These are phyloP conservation scores for Camellia lanceoleosa DNA, from an alignment of 148 eudicot genomes.

Conservation along the genomic window DNA sequence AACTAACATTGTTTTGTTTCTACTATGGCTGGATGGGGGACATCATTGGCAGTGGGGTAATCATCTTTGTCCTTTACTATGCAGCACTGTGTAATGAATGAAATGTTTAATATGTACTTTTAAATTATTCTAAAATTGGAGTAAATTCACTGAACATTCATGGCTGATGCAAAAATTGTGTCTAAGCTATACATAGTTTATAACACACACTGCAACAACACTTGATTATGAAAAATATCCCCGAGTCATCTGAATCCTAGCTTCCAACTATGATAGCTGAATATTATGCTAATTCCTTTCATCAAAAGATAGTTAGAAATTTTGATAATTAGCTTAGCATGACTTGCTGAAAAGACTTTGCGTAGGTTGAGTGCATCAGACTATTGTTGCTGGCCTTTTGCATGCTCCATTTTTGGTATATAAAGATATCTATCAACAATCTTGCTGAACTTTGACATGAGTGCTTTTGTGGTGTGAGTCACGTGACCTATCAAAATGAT, in stretches of 20 bases:
- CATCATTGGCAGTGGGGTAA: conserved; percentile 84
- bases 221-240: background rate
- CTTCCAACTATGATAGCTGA: background rate
- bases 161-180: background rate
- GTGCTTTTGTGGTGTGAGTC: background rate
- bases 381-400: no score
- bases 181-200: background rate
- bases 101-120: background rate
- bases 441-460: background rate
- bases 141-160: no score
- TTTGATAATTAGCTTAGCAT: background rate
- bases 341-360: conserved; percentile 5
- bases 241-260: background rate
- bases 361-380: conserved; percentile 1
- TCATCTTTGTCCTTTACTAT: conserved; percentile 30
- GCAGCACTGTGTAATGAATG: background rate
- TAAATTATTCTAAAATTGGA: conserved; percentile 1
- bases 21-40: conserved; percentile 37
- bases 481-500: background rate
- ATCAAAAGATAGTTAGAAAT: background rate
- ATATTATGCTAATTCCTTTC: background rate
- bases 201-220: background rate
- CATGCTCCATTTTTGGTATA: background rate
- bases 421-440: background rate
- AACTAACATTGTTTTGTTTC: conserved; percentile 45